Base-by-base conservation (phyloP, 345 rosid species). In the Syzygium jambos region DNA sequence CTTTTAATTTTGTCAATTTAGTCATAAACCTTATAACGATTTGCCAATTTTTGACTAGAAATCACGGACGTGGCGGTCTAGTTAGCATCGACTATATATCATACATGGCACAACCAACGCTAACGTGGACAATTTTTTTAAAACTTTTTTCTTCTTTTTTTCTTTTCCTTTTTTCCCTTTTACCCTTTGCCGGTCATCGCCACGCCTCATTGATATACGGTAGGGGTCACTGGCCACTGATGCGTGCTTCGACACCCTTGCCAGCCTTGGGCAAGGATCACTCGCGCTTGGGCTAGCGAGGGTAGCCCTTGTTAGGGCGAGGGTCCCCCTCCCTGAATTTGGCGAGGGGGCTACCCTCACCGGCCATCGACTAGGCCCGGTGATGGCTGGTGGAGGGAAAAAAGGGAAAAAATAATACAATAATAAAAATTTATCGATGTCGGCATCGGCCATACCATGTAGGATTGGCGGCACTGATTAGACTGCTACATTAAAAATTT, bases 41-140 rank as follows among this genome's bases (percentile, higher is more conserved):
- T 0, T 15, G 0, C 7, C 9, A 3, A 13, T n/a, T 6, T 61
- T n/a, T n/a, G 34, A 13, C 9, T 0, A n/a, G 2, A 61, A 61
- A n/a, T 13, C 27, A 11, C 30, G 2, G 6, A 23, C 5, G 4
- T 9, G n/a, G 1, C 11, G 1, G 13, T 56, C 61, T 56, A 56
- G 0, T 2, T 2, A 56, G 61, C 61, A 56, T 43, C 7, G 7
- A 43, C 46, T 43, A n/a, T n/a, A n/a, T n/a, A 57, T 57, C 6
- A 0, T 57, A 22, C 5, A 0, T 23, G 61, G 11, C 1, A 57
- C 1, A n/a, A 57, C 11, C 0, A 0, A 2, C 11, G 6, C 0
- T 4, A 2, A 23, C 11, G n/a, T 56, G 14, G 1, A 56, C 2
- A 56, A 56, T 23, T 23, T 56, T 43, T 5, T 34, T 34, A 34